Evolutionary conservation across 139 green algal genomes (phyloP), one percentile per base, ranked within the genome.

Genomic region (Chlorella sp.): DNA sequence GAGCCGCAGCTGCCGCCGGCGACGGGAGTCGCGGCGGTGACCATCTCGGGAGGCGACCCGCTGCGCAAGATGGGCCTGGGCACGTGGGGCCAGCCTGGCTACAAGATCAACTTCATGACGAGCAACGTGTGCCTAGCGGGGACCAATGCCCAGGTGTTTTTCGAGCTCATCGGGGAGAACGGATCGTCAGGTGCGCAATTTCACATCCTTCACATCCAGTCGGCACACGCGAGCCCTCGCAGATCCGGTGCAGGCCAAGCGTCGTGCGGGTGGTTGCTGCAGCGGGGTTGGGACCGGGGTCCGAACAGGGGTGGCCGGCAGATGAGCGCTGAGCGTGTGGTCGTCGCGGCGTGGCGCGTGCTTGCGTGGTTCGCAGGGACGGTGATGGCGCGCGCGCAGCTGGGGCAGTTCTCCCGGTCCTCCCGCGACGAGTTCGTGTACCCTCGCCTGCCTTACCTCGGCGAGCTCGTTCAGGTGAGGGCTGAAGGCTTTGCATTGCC

Each of bases 91-190:
- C 62, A 76, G 33, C 75, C 77, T 0, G 85, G 85, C n/a, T 90
- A 90, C 77, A 75, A 65, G 27, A 31, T 90, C 49, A 86, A 71
- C 31, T 82, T 90, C 72, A 61, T 68, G 42, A 90, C 85, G 23
- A 77, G 50, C 73, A 86, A 85, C 42, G 62, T 83, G 17, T 73
- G 74, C 59, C 70, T 75, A 63, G 75, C 72, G 35, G 72, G 75
- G 61, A 87, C 83, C 5, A 74, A 31, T 29, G 64, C 71, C 35
- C 78, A 77, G 33, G 85, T 93, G 1, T 89, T 82, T 64, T 90
- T 93, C 72, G 87, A 93, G 77, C 72, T 93, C 20, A 34, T 90
- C n/a, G 88, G 88, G 4, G 77, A 85, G n/a, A 71, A 85, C 32
- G 83, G 81, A 35, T 83, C 74, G 4, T 88, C 72, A 71, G 59